A percentile compares a stretch with the other conserved stretches of the same genome.
Evolutionary conservation across 441 rosid genomes (phyloP).

Genomic region (California macrophylla): DNA sequence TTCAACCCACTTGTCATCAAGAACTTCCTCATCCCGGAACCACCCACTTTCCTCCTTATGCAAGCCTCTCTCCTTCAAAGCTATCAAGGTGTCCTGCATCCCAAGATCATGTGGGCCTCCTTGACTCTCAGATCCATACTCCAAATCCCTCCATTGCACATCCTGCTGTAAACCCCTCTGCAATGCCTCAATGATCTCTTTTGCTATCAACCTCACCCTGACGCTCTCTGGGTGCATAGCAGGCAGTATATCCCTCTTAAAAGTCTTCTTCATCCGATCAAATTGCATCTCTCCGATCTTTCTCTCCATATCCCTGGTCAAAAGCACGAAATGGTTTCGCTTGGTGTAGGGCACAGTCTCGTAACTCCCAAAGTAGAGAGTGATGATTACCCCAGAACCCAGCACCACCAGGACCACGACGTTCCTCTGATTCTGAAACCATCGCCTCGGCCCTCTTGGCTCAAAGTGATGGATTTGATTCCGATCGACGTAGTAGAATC

Average conservation of each 20-base stretch:
- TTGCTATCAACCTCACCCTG: slow-evolving; percentile 55
- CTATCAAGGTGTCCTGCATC: slow-evolving; percentile 33
- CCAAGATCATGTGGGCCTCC: slow-evolving; percentile 21
- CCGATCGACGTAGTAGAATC: slow-evolving; percentile 68
- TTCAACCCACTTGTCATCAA: slow-evolving; percentile 80
- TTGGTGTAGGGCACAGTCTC: slow-evolving; percentile 86
- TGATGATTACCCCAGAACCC: slow-evolving; percentile 51
- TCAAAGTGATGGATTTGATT: slow-evolving; percentile 50
- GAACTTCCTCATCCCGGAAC: slow-evolving; percentile 49
- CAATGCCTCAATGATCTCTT: slow-evolving; percentile 64
- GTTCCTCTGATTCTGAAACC: slow-evolving; percentile 59
- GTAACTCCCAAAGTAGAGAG: slow-evolving; percentile 54
- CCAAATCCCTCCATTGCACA: slow-evolving; percentile 55
- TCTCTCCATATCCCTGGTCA: slow-evolving; percentile 58
- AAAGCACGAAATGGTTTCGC: slow-evolving; percentile 65
- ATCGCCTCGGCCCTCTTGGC: slow-evolving; percentile 57
- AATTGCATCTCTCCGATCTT: slow-evolving; percentile 59
- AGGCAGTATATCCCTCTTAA: slow-evolving; percentile 66
- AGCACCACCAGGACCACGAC: slow-evolving; percentile 40
- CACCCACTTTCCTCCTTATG: slow-evolving; percentile 17
- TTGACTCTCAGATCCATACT: slow-evolving; percentile 49
- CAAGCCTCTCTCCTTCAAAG: slow-evolving; percentile 45
- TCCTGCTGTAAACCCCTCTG: slow-evolving; percentile 66
- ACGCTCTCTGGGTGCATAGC: slow-evolving; percentile 77
- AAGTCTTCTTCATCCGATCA: slow-evolving; percentile 41